Conservation (phyloP, 2,329 filamentous ascomycete species). For the Aspergillus sp. region DNA sequence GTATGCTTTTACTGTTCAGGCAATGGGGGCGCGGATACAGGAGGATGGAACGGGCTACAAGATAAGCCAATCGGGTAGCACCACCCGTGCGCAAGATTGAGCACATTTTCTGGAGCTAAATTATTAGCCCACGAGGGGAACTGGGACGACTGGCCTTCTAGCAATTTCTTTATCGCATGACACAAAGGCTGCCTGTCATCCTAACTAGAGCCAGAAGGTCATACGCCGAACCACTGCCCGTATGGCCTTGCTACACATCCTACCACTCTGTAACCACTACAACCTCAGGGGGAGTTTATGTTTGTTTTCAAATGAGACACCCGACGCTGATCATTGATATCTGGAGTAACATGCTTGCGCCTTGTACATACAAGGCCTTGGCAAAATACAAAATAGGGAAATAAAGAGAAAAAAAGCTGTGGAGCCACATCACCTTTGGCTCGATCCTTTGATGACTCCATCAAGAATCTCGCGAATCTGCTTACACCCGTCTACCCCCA, state of each 20-base stretch:
- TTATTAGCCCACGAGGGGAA: background rate
- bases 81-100: constrained; percentile 20
- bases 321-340: constrained; percentile 11
- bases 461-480: constrained; percentile 81
- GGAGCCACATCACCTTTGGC: constrained; percentile 8
- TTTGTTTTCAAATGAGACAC: constrained; percentile 3
- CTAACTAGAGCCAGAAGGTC: background rate
- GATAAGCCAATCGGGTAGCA: background rate
- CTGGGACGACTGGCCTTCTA: background rate
- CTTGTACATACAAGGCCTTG: background rate
- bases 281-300: background rate
- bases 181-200: background rate
- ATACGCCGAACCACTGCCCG: background rate
- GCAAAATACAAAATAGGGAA: background rate
- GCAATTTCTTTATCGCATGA: background rate
- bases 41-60: background rate
- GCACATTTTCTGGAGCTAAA: constrained; percentile 21
- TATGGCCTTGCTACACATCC: background rate
- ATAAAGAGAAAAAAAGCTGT: background rate
- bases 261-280: background rate
- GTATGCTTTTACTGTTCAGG: too few relatives aligned
- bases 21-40: background rate
- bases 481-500: constrained; percentile 88
- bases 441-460: constrained; percentile 58
- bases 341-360: background rate